These are phyloP conservation scores for Echinochloa phyllopogon DNA, from an alignment of 176 grass and related monocot species.

Conservation along the genomic window DNA sequence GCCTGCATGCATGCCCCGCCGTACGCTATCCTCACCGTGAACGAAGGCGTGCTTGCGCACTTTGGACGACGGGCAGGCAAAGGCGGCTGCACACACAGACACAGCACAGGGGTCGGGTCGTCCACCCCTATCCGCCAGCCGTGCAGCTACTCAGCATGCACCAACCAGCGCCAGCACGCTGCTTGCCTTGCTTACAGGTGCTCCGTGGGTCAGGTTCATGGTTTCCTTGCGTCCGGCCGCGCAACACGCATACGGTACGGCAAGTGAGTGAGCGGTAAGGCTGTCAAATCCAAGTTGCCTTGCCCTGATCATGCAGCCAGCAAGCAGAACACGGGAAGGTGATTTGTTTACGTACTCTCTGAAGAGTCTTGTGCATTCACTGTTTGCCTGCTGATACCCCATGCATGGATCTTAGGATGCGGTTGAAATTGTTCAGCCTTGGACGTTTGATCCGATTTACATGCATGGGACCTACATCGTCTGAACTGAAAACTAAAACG, in stretches of 20 bases:
- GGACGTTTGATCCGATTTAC: too few species aligned
- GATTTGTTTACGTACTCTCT: too few species aligned
- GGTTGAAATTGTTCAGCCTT: too few species aligned
- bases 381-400: too few species aligned
- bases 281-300: slow-evolving; percentile 11
- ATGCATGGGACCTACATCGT: too few species aligned
- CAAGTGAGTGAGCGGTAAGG: background rate
- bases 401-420: too few species aligned
- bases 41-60: too few species aligned
- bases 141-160: slow-evolving; percentile 13
- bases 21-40: background rate
- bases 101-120: background rate
- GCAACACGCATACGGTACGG: background rate
- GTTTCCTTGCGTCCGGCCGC: background rate
- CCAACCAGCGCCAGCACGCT: background rate
- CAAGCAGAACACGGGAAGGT: background rate
- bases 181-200: too few species aligned
- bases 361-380: too few species aligned
- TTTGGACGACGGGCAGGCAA: background rate
- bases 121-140: slow-evolving; percentile 5
- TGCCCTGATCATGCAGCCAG: background rate
- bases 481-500: too few species aligned
- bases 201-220: background rate
- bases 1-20: background rate
- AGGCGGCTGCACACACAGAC: background rate